Conservation (phyloP, 306 rosid genomes). For the Fragaria ananassa region DNA sequence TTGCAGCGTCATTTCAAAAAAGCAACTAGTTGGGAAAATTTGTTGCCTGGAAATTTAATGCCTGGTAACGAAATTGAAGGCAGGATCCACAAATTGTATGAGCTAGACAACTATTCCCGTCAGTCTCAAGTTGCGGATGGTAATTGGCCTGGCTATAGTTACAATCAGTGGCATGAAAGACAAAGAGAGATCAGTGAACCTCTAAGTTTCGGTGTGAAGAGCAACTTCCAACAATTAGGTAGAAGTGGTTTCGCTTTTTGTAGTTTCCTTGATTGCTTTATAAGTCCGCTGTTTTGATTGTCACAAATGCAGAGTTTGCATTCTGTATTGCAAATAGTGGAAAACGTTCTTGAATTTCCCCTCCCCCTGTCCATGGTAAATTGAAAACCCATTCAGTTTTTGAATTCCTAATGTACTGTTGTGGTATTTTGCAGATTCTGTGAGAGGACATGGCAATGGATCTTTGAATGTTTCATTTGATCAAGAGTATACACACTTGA, state of each 20-base stretch:
- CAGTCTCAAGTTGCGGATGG: conserved; percentile 27
- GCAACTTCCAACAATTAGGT: conserved; percentile 31
- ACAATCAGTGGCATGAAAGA: conserved; percentile 32
- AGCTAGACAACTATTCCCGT: conserved; percentile 30
- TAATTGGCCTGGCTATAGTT: conserved; percentile 25
- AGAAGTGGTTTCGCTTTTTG: background rate
- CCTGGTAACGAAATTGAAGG: conserved; percentile 45
- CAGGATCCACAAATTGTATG: conserved; percentile 32
- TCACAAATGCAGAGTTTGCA: conserved; percentile 6
- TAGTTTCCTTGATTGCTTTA: background rate
- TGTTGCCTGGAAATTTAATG: conserved; percentile 35
- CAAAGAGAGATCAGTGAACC: conserved; percentile 22
- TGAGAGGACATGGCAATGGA: conserved; percentile 25
- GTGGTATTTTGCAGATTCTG: conserved; percentile 31
- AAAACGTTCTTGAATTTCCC: background rate
- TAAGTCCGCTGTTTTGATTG: conserved; percentile 1
- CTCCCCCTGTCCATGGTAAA: background rate
- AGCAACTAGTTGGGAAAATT: conserved; percentile 16
- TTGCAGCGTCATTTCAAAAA: background rate
- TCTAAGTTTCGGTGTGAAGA: conserved; percentile 20
- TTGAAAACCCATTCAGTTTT: conserved; percentile 11
- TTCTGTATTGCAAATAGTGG: background rate
- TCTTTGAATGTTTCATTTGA: conserved; percentile 23
- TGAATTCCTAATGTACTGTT: conserved; percentile 14
- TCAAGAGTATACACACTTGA: conserved; percentile 27